Base-by-base conservation (phyloP, 2,329 filamentous ascomycete species). In the Xylariaceae sp. region DNA sequence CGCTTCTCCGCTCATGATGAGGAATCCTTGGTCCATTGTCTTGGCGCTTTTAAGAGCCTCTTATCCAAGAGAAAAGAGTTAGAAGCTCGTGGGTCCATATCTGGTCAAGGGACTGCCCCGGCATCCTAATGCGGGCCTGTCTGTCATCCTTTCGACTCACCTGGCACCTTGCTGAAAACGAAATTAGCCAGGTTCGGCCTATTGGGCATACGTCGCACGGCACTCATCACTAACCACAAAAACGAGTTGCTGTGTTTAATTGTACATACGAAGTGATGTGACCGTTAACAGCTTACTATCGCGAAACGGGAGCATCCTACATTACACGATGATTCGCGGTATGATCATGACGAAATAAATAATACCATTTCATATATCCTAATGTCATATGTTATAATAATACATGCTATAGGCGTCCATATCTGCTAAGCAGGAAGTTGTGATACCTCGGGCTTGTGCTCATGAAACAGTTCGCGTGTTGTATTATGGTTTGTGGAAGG, bases 1-100 rank as follows among this genome's bases (percentile, higher is more conserved):
- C 84, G 88, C 26, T 89, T 95, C 63, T 91, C 88, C 69, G 86
- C 92, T 0, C 80, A 85, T 17, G 87, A 91, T 67, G 95, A 99
- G 73, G 92, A 97, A 68, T 81, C 83, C 1, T 78, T 98, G 54
- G 87, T 93, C 34, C 89, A 88, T 63, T 96, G 92, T 77, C 81
- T 99, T 1, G 95, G 94, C 2, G 91, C 92, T 0, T 87, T 97
- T 76, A 98, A 98, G 78, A 96, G 92, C 71, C 76, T 94, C 55
- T 76, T 95, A 36, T 84, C 87, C 34, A 92, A 87, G 77, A 79
- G 89, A 52, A 85, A 84, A 64, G 88, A 89, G 59, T 69, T 85
- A 3, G 81, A 85, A 65, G 79, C 79, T n/a, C 79, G 80, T 53
- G 76, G 71, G 4, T 77, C 76, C 5, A 71, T 74, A 6, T 72